Evolutionary conservation across 495 filamentous ascomycete genomes (phyloP).

Genomic region (Penicillium ochrochloron): DNA sequence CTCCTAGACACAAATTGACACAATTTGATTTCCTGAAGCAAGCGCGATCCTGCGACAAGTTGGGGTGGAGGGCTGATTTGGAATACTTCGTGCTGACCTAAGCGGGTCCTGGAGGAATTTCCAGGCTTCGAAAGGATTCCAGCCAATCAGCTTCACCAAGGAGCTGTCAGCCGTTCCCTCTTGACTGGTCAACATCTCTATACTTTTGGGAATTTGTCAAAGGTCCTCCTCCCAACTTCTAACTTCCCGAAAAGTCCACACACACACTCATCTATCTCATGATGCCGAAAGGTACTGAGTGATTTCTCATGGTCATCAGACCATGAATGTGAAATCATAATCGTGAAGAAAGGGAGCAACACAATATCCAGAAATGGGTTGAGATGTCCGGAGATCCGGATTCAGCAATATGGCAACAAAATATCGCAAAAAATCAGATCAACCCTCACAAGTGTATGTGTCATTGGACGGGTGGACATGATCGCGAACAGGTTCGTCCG

Average conservation of each 20-base stretch:
- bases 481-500: slow-evolving; percentile 17
- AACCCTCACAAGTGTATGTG: slow-evolving; percentile 17
- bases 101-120: neutral
- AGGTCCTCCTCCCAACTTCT: neutral
- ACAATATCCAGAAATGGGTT: neutral
- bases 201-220: neutral
- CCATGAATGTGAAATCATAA: slow-evolving; percentile 7
- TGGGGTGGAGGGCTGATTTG: slow-evolving; percentile 13
- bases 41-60: slow-evolving; percentile 14
- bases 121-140: neutral
- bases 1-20: neutral
- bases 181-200: neutral
- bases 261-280: neutral
- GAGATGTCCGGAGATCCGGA: neutral
- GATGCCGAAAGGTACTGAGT: neutral
- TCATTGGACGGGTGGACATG: slow-evolving; percentile 20
- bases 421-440: neutral
- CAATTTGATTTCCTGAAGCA: slow-evolving; percentile 30
- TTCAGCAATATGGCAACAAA: slow-evolving; percentile 7
- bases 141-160: neutral
- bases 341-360: neutral
- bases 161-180: neutral
- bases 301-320: slow-evolving; percentile 1
- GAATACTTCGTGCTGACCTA: slow-evolving; percentile 23
- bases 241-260: neutral